These are phyloP conservation scores for Pseudonitzschia delicatissima DNA, from an alignment of 108 stramenopile species.

Conservation along the genomic window DNA sequence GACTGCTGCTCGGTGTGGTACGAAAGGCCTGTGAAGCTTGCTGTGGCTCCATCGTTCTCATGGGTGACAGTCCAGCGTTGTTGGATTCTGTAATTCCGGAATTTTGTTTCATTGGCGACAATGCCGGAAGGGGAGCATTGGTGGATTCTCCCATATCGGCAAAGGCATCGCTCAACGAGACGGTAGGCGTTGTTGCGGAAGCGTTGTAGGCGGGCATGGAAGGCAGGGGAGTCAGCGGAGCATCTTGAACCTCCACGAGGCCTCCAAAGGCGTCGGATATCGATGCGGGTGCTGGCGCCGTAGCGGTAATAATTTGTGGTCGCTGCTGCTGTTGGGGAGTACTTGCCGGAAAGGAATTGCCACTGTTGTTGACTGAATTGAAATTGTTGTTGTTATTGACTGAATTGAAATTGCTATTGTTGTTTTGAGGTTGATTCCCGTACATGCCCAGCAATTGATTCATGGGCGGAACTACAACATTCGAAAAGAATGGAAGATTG, in stretches of 20 bases:
- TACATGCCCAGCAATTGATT: conserved; percentile 18
- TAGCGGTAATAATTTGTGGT: background rate
- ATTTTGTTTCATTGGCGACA: no score
- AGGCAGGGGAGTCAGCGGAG: background rate
- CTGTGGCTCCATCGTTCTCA: background rate
- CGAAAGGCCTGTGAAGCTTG: no score
- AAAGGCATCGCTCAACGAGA: conserved; percentile 26
- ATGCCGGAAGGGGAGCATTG: conserved; percentile 20
- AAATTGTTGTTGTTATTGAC: background rate
- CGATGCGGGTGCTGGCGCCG: background rate
- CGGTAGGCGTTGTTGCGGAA: background rate
- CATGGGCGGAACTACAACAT: conserved; percentile 17
- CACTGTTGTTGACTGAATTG: background rate
- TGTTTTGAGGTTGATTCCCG: no score
- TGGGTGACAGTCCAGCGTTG: background rate
- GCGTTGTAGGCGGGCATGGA: background rate
- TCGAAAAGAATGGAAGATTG: conserved; percentile 21
- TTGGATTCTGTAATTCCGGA: conserved; percentile 1
- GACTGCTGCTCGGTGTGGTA: no score
- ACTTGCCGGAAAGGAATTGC: background rate
- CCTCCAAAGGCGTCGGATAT: conserved; percentile 24
- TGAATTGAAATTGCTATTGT: conserved; percentile 11
- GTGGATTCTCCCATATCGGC: conserved; percentile 6
- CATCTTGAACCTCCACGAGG: conserved; percentile 19
- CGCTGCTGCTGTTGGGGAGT: background rate